Conservation (phyloP, 202 grass and related monocot genomes). For the Cymbopogon flexuosus region DNA sequence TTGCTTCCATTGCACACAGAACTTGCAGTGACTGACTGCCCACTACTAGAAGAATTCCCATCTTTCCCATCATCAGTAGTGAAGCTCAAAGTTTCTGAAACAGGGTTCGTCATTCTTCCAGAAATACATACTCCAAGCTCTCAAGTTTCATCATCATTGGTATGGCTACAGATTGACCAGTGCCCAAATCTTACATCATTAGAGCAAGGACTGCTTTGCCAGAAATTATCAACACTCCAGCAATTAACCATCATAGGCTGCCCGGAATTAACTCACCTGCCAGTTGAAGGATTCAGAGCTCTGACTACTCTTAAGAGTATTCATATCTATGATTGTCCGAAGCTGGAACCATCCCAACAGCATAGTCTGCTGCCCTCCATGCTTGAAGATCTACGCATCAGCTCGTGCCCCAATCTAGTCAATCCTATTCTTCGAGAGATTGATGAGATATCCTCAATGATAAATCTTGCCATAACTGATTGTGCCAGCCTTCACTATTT, state of each 20-base stretch:
- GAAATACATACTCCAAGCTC: constrained; percentile 33
- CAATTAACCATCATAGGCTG: constrained; percentile 50
- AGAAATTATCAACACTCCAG: constrained; percentile 40
- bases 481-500: constrained; percentile 47
- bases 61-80: constrained; percentile 40
- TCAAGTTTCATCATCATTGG: constrained; percentile 32
- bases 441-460: constrained; percentile 33
- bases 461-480: constrained; percentile 36
- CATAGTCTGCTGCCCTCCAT: constrained; percentile 39
- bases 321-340: constrained; percentile 54
- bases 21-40: constrained; percentile 51
- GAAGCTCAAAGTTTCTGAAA: constrained; percentile 59
- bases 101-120: constrained; percentile 53
- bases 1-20: constrained; percentile 56
- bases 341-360: constrained; percentile 32
- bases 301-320: constrained; percentile 56
- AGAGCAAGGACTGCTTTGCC: constrained; percentile 45
- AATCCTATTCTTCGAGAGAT: constrained; percentile 46
- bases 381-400: constrained; percentile 61
- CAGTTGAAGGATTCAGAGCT: constrained; percentile 42
- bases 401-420: constrained; percentile 40
- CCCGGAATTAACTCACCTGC: constrained; percentile 42
- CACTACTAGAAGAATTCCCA: constrained; percentile 44
- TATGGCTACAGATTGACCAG: constrained; percentile 48
- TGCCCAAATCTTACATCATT: constrained; percentile 60